Base-by-base conservation (phyloP, 768 basidiomycete species). In the Mycena galericulata region DNA sequence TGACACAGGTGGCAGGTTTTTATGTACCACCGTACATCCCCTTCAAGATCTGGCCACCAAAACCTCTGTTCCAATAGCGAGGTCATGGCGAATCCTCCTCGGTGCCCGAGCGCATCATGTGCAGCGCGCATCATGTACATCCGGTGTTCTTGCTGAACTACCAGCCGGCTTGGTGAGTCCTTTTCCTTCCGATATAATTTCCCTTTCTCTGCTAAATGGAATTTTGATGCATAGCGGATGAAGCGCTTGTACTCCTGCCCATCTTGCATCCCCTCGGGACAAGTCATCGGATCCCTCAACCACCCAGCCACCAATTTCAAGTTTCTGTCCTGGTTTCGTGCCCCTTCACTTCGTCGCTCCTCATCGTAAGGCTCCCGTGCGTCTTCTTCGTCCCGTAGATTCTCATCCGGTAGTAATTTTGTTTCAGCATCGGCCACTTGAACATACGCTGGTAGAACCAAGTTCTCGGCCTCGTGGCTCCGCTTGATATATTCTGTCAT, bases 1-100 rank as follows among this genome's bases (percentile, higher is more conserved):
- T 83, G 80, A 65, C 80, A 82, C 8, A 74, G 41, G 55, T 78
- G 78, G 45, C 81, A 81, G 15, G 77, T 76, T 20, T 74, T 71
- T 10, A 81, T 38, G 50, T 73, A 81, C 78, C 79, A 80, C 24
- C 60, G 47, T 4, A 81, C 68, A 47, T 82, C 78, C 4, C 40
- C 53, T 18, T 76, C 71, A 1, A 78, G 8, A 2, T 57, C 60
- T 4, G 70, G 73, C 70, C 68, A 76, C 73, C 73, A 80, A 53
- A 75, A 76, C 6, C 73, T 49, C 14, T 38, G 34, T 29, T 56
- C 55, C 36, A 50, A 36, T 29, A 65, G 59, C 15, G 26, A 47
- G 15, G 36, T 49, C 15, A 66, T 70, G 0, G 62, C 59, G 34
- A 66, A 49, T 4, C 62, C 26, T 15, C 73, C 67, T 3, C 70